phyloP scores from a whole-genome alignment of 176 grass and related monocot species.

The Triticum aestivum region IWGSC_CS_RefSeq_v2.1 NC_057797.1:578429598-578430097 shows the following conservation, averaged over 20 bases:
- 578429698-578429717: slow-evolving; percentile 34
- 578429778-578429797: slow-evolving; percentile 13
- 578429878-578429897: slow-evolving; percentile 91
- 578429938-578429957: slow-evolving; percentile 83
- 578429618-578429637: not conserved
- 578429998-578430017: slow-evolving; percentile 69
- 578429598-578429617: not conserved
- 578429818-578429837: slow-evolving; percentile 78
- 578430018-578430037: slow-evolving; percentile 50
- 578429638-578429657: not conserved
- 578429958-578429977: slow-evolving; percentile 71
- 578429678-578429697: slow-evolving; percentile 31
- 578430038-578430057: not conserved
- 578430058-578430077: slow-evolving; percentile 70
- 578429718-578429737: slow-evolving; percentile 52
- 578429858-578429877: slow-evolving; percentile 59
- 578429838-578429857: slow-evolving; percentile 51
- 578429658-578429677: slow-evolving; percentile 53
- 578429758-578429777: not conserved
- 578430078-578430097: slow-evolving; percentile 54
- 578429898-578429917: slow-evolving; percentile 46
- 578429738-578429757: slow-evolving; percentile 41
- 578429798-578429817: slow-evolving; percentile 9
- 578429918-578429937: slow-evolving; percentile 1
- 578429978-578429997: slow-evolving; percentile 50